phyloP scores from a whole-genome alignment of 2,329 filamentous ascomycete species.

The Aureobasidium leucospermi region DNA sequence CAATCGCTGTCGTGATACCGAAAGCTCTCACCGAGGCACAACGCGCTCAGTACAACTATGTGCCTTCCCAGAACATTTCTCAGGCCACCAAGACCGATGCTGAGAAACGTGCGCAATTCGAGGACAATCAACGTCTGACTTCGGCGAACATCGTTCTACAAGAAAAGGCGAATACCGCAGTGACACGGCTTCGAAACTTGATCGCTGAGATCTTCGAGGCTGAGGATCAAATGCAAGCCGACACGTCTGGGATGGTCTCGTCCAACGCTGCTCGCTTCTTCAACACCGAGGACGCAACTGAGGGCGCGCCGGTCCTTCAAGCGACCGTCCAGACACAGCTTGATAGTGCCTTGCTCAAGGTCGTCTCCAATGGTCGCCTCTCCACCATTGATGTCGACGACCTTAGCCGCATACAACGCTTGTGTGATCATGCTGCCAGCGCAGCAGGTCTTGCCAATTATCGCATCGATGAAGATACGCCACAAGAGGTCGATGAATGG shows the following conservation, averaged over 20 bases:
- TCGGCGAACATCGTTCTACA: conserved; percentile 58
- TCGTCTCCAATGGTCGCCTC: conserved; percentile 62
- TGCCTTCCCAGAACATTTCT: not conserved
- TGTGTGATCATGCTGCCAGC: conserved; percentile 69
- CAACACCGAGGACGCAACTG: conserved; percentile 39
- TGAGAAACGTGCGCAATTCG: conserved; percentile 4
- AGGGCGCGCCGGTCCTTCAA: conserved; percentile 58
- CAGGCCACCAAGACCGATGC: not conserved
- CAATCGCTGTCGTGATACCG: conserved; percentile 19
- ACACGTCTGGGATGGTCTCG: conserved; percentile 36
- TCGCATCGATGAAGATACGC: conserved; percentile 58
- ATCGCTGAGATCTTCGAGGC: conserved; percentile 68
- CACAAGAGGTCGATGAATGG: conserved; percentile 64
- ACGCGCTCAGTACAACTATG: conserved; percentile 25
- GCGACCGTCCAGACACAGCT: conserved; percentile 61
- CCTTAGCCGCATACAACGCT: conserved; percentile 64
- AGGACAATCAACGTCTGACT: conserved; percentile 5
- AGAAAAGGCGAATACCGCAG: conserved; percentile 68
- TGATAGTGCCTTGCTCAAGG: conserved; percentile 65
- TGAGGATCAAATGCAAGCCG: conserved; percentile 60
- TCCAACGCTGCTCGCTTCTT: conserved; percentile 49
- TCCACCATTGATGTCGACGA: conserved; percentile 66
- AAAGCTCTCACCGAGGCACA: conserved; percentile 24
- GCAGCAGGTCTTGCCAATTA: conserved; percentile 61
- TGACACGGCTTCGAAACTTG: conserved; percentile 62